phyloP scores from a whole-genome alignment of 2,329 filamentous ascomycete species.

The Paecilomyces formosus region DNA sequence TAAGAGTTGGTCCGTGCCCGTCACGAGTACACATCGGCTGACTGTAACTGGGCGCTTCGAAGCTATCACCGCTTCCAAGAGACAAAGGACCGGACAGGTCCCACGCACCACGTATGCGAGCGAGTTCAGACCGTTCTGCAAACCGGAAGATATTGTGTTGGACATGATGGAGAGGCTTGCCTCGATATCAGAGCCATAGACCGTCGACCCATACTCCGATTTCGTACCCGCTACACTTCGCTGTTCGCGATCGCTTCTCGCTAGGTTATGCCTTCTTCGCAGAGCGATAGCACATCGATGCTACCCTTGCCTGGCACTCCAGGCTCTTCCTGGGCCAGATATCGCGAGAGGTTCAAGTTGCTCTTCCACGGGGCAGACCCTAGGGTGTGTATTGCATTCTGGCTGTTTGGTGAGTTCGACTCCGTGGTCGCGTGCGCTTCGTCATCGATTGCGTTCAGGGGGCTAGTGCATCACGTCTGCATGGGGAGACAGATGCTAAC shows the following conservation, averaged over 20 bases:
- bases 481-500: neutral
- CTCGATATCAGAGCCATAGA: neutral
- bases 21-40: neutral
- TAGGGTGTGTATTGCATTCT: slow-evolving; percentile 73
- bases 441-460: neutral
- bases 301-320: slow-evolving; percentile 52
- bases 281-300: slow-evolving; percentile 18
- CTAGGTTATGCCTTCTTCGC: slow-evolving; percentile 16
- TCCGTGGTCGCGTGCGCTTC: slow-evolving; percentile 1
- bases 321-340: slow-evolving; percentile 65
- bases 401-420: slow-evolving; percentile 72
- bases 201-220: neutral
- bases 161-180: neutral
- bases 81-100: neutral
- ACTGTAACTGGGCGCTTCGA: neutral
- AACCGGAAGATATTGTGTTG: neutral
- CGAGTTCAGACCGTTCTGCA: neutral
- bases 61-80: neutral
- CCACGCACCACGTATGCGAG: neutral
- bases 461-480: neutral
- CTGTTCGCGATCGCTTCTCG: neutral
- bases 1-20: neutral
- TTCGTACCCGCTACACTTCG: neutral
- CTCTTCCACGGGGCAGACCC: slow-evolving; percentile 62
- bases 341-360: slow-evolving; percentile 56